phyloP scores from a whole-genome alignment of 768 basidiomycete genomes.

The Leucocoprinus sp. region DNA sequence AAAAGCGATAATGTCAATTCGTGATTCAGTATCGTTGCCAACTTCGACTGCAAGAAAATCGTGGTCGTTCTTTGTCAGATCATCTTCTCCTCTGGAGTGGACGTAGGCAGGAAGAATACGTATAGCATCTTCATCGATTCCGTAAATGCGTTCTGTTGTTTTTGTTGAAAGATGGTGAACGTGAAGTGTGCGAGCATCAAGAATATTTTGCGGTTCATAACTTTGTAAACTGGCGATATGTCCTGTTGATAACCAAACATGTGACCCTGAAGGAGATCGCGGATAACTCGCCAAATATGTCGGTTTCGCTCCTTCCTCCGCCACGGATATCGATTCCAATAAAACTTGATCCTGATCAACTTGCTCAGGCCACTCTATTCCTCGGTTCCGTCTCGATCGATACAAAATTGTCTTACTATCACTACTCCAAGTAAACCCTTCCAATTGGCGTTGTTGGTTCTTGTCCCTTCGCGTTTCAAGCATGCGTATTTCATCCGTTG shows the following conservation, averaged over 20 bases:
- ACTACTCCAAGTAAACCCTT: slow-evolving; percentile 25
- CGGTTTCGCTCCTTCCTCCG: slow-evolving; percentile 15
- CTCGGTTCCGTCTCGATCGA: slow-evolving; percentile 22
- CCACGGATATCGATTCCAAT: slow-evolving; percentile 20
- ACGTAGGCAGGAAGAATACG: slow-evolving; percentile 22
- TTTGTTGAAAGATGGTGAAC: slow-evolving; percentile 14
- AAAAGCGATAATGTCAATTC: slow-evolving; percentile 25
- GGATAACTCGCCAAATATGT: slow-evolving; percentile 20
- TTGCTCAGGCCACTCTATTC: slow-evolving; percentile 21
- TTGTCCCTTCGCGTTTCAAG: slow-evolving; percentile 16
- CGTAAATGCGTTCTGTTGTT: slow-evolving; percentile 15
- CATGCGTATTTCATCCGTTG: slow-evolving; percentile 15
- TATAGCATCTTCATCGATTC: slow-evolving; percentile 24
- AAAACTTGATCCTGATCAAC: slow-evolving; percentile 23
- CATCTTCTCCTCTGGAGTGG: background rate
- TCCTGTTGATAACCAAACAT: slow-evolving; percentile 22
- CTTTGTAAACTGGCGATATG: slow-evolving; percentile 23
- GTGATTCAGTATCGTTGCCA: slow-evolving; percentile 33
- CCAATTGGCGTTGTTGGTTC: slow-evolving; percentile 22
- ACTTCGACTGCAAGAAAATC: slow-evolving; percentile 26
- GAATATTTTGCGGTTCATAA: slow-evolving; percentile 21
- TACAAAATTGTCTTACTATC: slow-evolving; percentile 24
- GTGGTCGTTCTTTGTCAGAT: background rate
- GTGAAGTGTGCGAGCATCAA: slow-evolving; percentile 26
- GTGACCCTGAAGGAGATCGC: slow-evolving; percentile 26